These are phyloP conservation scores for Candida pseudocylindracea DNA, from an alignment of 1,139 yeast genomes.

Conservation along the genomic window DNA sequence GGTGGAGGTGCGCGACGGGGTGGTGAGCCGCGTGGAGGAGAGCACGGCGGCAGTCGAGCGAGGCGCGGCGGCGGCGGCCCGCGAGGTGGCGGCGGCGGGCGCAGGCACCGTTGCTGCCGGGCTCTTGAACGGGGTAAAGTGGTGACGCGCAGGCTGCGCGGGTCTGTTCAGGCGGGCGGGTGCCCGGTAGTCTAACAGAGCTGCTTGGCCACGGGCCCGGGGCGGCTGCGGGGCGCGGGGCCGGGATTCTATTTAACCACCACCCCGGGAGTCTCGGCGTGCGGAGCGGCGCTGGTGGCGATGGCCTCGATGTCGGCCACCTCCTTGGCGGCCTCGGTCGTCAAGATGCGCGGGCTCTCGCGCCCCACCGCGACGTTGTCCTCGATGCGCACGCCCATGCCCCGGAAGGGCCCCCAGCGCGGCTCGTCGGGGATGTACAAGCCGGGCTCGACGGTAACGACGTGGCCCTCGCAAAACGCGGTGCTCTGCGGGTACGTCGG, in stretches of 20 bases:
- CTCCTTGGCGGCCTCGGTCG: constrained; percentile 73
- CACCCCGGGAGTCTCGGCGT: constrained; percentile 25
- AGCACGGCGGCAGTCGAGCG: too few relatives aligned
- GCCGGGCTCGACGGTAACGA: constrained; percentile 89
- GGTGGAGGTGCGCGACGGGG: too few relatives aligned
- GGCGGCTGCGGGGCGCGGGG: too few relatives aligned
- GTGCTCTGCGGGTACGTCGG: constrained; percentile 34
- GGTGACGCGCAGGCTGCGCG: too few relatives aligned
- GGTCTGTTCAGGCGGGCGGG: too few relatives aligned
- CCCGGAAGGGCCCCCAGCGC: constrained; percentile 34
- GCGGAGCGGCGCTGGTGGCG: constrained; percentile 29
- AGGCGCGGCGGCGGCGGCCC: too few relatives aligned
- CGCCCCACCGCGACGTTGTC: constrained; percentile 54
- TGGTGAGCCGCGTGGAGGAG: too few relatives aligned
- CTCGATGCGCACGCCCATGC: constrained; percentile 86
- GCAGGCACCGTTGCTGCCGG: too few relatives aligned
- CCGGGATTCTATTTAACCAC: constrained; percentile 19
- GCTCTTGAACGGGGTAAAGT: too few relatives aligned
- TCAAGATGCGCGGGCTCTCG: constrained; percentile 16
- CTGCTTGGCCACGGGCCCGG: too few relatives aligned
- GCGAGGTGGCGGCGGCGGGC: too few relatives aligned
- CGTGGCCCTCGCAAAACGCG: constrained; percentile 36
- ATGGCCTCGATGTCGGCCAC: constrained; percentile 53
- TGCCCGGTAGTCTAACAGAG: too few relatives aligned
- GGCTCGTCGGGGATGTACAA: constrained; percentile 81